Evolutionary conservation across 495 filamentous ascomycete genomes (phyloP).

Genomic region (Neurospora sp.): DNA sequence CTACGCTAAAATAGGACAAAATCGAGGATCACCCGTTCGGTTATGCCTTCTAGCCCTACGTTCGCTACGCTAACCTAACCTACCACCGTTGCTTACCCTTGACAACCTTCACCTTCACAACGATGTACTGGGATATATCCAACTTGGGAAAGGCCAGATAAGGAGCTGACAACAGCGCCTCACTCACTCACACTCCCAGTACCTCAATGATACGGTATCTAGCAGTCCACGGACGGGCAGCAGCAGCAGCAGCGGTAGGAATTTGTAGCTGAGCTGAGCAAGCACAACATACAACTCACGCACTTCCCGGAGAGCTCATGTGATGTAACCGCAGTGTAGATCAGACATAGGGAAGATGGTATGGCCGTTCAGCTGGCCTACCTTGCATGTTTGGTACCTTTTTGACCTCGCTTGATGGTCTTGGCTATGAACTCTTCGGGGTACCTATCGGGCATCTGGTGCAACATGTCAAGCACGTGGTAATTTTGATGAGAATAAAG

Average conservation of each 20-base stretch:
- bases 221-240: background rate
- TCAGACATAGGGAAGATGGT: background rate
- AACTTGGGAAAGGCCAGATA: background rate
- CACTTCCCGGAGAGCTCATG: background rate
- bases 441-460: no score
- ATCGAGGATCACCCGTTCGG: background rate
- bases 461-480: no score
- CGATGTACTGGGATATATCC: background rate
- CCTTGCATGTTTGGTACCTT: background rate
- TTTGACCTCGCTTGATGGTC: background rate
- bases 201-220: background rate
- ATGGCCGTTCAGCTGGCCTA: background rate
- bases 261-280: background rate
- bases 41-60: background rate
- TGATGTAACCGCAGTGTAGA: background rate
- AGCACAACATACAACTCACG: background rate
- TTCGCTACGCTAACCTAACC: background rate
- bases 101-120: background rate
- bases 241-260: background rate
- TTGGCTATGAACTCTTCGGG: no score
- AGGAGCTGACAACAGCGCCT: background rate
- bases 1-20: background rate
- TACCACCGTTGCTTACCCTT: background rate
- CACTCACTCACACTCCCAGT: background rate
- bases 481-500: no score